phyloP scores from a whole-genome alignment of 768 basidiomycete species.

The Tricholoma flavovirens region DNA sequence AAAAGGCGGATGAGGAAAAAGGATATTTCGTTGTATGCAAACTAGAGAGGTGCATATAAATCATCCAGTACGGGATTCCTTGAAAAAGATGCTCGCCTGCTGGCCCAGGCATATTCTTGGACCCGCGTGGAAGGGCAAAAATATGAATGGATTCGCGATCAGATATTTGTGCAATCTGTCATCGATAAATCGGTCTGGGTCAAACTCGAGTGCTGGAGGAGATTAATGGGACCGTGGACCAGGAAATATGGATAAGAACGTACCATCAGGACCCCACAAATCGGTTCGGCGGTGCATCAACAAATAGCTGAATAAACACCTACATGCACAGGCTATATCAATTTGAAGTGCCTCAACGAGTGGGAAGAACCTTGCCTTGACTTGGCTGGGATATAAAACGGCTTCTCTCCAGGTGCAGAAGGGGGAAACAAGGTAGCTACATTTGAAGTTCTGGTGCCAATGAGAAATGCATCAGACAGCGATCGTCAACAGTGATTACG shows the following conservation, averaged over 20 bases:
- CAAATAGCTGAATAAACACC: conserved; percentile 37
- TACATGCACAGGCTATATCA: no score
- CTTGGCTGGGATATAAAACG: background rate
- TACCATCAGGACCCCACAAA: conserved; percentile 63
- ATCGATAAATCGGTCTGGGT: conserved; percentile 57
- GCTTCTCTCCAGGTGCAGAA: background rate
- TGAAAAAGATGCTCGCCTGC: conserved; percentile 23
- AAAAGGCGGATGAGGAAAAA: conserved; percentile 51
- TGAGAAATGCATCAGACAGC: background rate
- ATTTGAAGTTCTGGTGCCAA: background rate
- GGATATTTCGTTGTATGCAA: conserved; percentile 52
- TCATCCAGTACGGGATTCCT: no score
- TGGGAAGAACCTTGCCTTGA: background rate
- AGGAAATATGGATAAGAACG: background rate
- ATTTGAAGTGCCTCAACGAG: no score
- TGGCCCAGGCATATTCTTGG: conserved; percentile 58
- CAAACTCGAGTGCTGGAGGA: conserved; percentile 43
- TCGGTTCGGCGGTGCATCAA: conserved; percentile 59
- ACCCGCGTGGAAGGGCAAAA: conserved; percentile 64
- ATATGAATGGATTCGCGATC: conserved; percentile 61
- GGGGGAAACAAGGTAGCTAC: background rate
- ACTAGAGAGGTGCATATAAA: conserved; percentile 10
- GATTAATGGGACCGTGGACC: background rate
- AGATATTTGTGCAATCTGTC: conserved; percentile 48
- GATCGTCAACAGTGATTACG: background rate